Percentiles rank a stretch among this genome's conserved stretches.
Conservation (phyloP, 345 rosid genomes). For the Barbarea vulgaris region DNA sequence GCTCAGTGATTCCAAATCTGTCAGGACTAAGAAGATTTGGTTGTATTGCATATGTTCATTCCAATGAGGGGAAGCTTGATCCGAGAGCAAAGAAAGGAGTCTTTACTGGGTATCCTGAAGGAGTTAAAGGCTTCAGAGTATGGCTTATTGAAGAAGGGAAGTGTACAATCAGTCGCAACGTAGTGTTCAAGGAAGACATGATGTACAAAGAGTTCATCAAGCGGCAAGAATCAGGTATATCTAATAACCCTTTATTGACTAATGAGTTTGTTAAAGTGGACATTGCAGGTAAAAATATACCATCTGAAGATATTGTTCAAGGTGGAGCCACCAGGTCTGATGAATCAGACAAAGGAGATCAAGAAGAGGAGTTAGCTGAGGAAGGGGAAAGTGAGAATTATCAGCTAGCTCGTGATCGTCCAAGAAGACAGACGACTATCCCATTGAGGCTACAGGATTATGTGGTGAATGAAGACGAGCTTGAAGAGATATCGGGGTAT, state of each 20-base stretch:
- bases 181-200: too few species aligned
- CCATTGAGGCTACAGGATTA: neutral
- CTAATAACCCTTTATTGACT: too few species aligned
- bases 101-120: neutral
- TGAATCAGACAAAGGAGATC: too few species aligned
- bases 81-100: neutral
- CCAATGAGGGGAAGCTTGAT: neutral
- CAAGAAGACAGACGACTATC: too few species aligned
- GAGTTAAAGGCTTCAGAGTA: neutral
- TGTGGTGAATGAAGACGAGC: neutral
- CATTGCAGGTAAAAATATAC: too few species aligned
- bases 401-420: too few species aligned
- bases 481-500: too few species aligned
- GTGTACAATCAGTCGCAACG: neutral
- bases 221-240: too few species aligned
- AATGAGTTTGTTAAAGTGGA: too few species aligned
- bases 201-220: too few species aligned
- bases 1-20: accelerated
- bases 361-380: neutral
- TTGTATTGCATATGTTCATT: neutral
- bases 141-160: neutral
- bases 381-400: neutral
- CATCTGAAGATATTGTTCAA: too few species aligned
- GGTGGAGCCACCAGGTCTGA: too few species aligned
- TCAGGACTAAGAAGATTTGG: neutral